phyloP scores from a whole-genome alignment of 169 alveolate species.

The Besnoitia besnoiti region DNA sequence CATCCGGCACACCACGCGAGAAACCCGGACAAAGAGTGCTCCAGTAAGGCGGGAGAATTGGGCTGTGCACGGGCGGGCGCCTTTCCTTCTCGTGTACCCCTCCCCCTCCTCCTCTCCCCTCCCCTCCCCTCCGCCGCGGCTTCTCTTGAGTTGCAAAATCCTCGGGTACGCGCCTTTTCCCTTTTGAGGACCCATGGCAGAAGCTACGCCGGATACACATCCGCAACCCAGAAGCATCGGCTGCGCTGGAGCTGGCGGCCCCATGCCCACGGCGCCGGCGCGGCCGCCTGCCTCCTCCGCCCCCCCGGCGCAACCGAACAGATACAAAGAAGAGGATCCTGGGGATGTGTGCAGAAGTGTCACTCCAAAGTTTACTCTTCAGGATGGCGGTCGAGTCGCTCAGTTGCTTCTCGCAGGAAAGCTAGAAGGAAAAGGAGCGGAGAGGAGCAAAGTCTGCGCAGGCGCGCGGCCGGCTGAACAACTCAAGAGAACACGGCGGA shows the following conservation, averaged over 20 bases:
- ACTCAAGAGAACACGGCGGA: neutral
- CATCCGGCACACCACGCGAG: neutral
- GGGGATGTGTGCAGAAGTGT: neutral
- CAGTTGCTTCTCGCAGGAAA: neutral
- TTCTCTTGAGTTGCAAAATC: too few relatives aligned
- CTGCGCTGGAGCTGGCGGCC: neutral
- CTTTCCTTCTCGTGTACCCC: neutral
- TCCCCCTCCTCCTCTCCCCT: too few relatives aligned
- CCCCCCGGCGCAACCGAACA: neutral
- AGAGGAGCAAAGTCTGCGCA: neutral
- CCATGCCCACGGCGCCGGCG: neutral
- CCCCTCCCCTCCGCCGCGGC: too few relatives aligned
- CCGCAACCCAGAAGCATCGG: neutral
- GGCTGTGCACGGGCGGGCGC: neutral
- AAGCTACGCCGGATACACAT: neutral
- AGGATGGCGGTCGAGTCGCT: neutral
- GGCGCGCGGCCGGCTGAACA: neutral
- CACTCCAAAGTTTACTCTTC: neutral
- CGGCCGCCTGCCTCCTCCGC: neutral
- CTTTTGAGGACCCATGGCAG: neutral
- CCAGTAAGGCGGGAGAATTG: neutral
- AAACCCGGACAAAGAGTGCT: neutral
- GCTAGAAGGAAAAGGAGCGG: neutral
- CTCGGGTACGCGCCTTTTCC: too few relatives aligned
- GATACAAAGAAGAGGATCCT: neutral